A percentile compares a stretch with the other conserved stretches of the same genome.
Conservation (phyloP, 371 early-diverging fungal species). For the Mucor piriformis region DNA sequence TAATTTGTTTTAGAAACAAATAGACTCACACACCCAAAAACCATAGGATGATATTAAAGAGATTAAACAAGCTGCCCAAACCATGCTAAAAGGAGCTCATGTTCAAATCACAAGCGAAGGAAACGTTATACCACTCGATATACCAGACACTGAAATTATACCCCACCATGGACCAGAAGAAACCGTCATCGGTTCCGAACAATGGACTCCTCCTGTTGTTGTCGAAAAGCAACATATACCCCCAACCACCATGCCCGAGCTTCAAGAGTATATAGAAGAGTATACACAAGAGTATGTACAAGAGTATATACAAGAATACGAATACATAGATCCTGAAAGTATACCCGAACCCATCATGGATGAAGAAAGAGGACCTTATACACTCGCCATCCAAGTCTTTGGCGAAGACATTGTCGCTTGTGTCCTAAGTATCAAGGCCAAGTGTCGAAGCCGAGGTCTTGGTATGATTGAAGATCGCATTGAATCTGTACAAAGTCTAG, state of each 20-base stretch:
- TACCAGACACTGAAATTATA: neutral
- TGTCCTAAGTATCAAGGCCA: constrained; percentile 55
- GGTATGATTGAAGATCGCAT: constrained; percentile 39
- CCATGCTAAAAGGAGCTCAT: constrained; percentile 22
- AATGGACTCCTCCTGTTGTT: neutral
- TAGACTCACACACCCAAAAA: too few species aligned
- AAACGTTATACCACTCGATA: constrained; percentile 5
- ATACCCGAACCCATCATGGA: constrained; percentile 58
- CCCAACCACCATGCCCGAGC: neutral
- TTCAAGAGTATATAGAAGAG: constrained; percentile 1
- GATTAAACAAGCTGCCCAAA: constrained; percentile 27
- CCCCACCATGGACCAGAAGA: neutral
- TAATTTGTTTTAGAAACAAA: too few species aligned
- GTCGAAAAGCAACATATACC: neutral
- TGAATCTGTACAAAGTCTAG: constrained; percentile 26
- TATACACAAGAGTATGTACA: neutral
- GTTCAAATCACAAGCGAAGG: constrained; percentile 31
- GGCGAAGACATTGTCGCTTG: constrained; percentile 53
- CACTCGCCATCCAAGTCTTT: constrained; percentile 52
- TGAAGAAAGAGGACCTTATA: constrained; percentile 51
- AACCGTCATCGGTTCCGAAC: neutral
- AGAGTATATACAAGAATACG: neutral
- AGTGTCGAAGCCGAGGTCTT: constrained; percentile 56
- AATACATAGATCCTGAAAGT: constrained; percentile 31
- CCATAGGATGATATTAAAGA: constrained; percentile 36